A percentile compares a stretch with the other conserved stretches of the same genome.
Conservation (phyloP, 192 early-diverging fungal species). For the Linnemannia schmuckeri region DNA sequence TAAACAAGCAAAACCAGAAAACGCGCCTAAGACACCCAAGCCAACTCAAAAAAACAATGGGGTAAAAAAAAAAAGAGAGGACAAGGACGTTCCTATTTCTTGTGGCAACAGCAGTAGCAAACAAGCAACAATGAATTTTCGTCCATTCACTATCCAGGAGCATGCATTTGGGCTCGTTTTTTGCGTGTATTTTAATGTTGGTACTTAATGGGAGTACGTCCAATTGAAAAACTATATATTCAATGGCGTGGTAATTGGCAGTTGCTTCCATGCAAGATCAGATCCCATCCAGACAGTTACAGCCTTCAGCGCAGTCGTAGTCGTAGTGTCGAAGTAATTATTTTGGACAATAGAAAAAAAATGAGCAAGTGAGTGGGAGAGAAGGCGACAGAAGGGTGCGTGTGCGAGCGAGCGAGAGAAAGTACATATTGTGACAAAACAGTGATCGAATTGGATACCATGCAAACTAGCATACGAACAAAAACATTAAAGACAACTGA, state of each 20-base stretch:
- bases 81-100: not conserved
- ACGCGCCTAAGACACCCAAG: not conserved
- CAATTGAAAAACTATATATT: not conserved
- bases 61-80: not conserved
- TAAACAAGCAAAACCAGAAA: not conserved
- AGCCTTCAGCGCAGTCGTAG: not conserved
- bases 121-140: not conserved
- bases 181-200: not conserved
- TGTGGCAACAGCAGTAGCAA: not conserved
- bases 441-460: not conserved
- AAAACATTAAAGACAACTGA: not conserved
- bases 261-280: slow-evolving; percentile 2
- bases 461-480: not conserved
- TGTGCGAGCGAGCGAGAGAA: too few species aligned
- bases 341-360: not conserved
- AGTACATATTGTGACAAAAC: not conserved
- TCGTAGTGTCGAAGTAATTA: not conserved
- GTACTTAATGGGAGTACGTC: not conserved
- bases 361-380: not conserved
- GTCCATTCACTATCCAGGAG: not conserved
- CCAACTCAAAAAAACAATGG: not conserved
- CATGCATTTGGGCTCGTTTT: not conserved
- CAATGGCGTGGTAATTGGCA: not conserved
- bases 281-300: not conserved
- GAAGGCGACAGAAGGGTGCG: too few species aligned